These are phyloP conservation scores for Fonsecaea erecta DNA, from an alignment of 2,329 filamentous ascomycete genomes.

Conservation along the genomic window DNA sequence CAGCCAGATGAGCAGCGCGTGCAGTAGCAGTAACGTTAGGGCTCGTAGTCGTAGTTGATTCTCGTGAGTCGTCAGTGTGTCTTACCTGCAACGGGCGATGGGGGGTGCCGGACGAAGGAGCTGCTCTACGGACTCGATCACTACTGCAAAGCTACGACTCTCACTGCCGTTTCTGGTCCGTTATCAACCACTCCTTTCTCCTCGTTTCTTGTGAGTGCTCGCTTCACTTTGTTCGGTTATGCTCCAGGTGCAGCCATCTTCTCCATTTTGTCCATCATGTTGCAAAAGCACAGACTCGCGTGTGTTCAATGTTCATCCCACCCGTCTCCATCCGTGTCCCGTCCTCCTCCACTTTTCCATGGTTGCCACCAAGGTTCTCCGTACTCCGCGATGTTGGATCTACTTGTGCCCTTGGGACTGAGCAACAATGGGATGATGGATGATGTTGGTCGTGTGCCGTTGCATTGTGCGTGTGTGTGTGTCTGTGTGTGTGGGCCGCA, in stretches of 20 bases:
- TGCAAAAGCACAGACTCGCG: conserved; percentile 29
- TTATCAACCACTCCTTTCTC: not conserved
- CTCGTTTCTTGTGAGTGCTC: conserved; percentile 10
- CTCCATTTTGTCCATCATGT: not conserved
- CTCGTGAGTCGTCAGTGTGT: conserved; percentile 10
- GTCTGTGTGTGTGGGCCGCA: conserved; percentile 1
- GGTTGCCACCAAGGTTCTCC: not conserved
- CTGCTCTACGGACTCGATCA: not conserved
- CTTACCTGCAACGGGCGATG: conserved; percentile 21
- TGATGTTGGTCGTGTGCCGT: conserved; percentile 6
- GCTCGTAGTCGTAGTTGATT: not conserved
- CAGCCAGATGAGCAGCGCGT: not conserved
- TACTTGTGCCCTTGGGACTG: not conserved
- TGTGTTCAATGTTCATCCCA: conserved; percentile 13
- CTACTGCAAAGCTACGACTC: conserved; percentile 19
- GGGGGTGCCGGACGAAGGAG: not conserved
- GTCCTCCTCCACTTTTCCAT: conserved; percentile 8
- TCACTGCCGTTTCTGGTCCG: not conserved
- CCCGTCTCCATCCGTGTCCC: conserved; percentile 9
- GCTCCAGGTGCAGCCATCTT: conserved; percentile 5
- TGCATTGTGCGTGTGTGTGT: not conserved
- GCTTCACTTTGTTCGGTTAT: conserved; percentile 18
- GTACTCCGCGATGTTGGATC: not conserved
- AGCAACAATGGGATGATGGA: not conserved
- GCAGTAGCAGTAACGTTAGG: not conserved